These are phyloP conservation scores for Tulasnella calospora DNA, from an alignment of 768 basidiomycete species.

Conservation along the genomic window DNA sequence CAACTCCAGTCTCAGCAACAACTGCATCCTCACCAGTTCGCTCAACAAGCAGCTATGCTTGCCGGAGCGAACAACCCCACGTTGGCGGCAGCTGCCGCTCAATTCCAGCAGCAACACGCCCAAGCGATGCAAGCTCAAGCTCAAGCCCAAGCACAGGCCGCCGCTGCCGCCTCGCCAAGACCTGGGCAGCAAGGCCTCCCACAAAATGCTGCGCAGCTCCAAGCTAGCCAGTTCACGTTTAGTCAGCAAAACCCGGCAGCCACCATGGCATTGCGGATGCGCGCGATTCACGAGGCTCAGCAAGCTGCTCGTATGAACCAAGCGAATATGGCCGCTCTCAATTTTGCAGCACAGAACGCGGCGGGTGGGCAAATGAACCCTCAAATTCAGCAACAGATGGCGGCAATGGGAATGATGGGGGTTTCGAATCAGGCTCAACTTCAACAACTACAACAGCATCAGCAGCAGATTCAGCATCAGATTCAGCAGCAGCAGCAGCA, in stretches of 20 bases:
- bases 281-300: not conserved
- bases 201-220: not conserved
- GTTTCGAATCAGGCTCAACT: not conserved
- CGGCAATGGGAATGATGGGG: constrained; percentile 19
- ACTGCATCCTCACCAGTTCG: not conserved
- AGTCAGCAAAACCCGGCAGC: not conserved
- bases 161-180: not conserved
- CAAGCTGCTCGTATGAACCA: not conserved
- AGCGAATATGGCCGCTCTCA: constrained; percentile 7
- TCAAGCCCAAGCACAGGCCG: not conserved
- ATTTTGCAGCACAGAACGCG: not conserved
- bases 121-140: not conserved
- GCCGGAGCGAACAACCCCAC: not conserved
- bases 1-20: constrained; percentile 5
- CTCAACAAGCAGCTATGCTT: not conserved
- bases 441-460: not conserved
- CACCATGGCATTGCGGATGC: not conserved
- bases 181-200: not conserved
- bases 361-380: constrained; percentile 10
- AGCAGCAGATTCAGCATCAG: constrained; percentile 31
- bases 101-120: constrained; percentile 29
- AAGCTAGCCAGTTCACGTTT: not conserved
- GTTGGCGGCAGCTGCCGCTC: not conserved
- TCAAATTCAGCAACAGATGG: constrained; percentile 11
- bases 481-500: not conserved